A percentile compares a stretch with the other conserved stretches of the same genome.
Conservation (phyloP, 2,329 filamentous ascomycete genomes). For the Ophiosphaerella korrae region DNA sequence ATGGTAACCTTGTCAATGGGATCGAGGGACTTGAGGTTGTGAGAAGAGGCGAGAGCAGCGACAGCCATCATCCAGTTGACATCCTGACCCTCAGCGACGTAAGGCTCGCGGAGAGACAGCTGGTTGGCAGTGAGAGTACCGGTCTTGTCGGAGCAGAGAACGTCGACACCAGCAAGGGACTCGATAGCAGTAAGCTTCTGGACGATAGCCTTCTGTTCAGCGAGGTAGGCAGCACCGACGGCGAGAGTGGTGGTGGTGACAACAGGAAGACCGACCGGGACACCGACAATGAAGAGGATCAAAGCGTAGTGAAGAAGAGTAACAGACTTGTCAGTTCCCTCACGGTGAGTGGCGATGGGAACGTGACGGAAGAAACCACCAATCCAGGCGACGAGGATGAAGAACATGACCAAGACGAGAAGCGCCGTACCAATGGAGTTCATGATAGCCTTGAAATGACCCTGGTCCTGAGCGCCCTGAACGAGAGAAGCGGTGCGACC, state of each 20-base stretch:
- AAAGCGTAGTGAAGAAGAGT: constrained; percentile 59
- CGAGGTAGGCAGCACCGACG: constrained; percentile 77
- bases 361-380: constrained; percentile 78
- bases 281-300: constrained; percentile 73
- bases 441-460: constrained; percentile 74
- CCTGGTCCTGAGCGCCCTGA: constrained; percentile 74
- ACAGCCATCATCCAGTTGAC: constrained; percentile 87
- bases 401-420: constrained; percentile 77
- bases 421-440: constrained; percentile 77
- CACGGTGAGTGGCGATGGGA: constrained; percentile 63
- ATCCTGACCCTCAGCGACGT: constrained; percentile 76
- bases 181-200: constrained; percentile 81
- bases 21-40: constrained; percentile 79
- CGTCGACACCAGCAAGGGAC: constrained; percentile 68
- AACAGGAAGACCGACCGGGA: constrained; percentile 77
- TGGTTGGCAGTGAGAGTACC: constrained; percentile 78
- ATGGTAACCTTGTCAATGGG: constrained; percentile 82
- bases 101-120: constrained; percentile 76
- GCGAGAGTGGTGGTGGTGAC: constrained; percentile 79
- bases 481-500: constrained; percentile 76
- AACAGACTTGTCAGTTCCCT: constrained; percentile 59
- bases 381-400: constrained; percentile 76
- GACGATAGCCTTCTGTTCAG: constrained; percentile 78
- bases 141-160: constrained; percentile 82
- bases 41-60: constrained; percentile 75